phyloP scores from a whole-genome alignment of 1,139 yeast genomes.

The Yamadazyma siamensis region DNA sequence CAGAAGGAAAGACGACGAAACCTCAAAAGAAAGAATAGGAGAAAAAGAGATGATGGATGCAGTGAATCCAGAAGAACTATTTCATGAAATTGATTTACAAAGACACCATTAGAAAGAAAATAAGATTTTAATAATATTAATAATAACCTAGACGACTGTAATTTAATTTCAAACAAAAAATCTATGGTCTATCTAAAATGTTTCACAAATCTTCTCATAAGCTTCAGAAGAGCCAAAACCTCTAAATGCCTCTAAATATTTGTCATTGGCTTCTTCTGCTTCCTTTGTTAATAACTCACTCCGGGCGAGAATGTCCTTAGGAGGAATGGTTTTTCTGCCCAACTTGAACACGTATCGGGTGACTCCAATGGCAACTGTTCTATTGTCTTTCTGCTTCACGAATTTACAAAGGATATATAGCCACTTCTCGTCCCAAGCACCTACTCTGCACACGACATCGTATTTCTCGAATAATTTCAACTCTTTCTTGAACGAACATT shows the following conservation, averaged over 20 bases:
- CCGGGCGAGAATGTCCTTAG: slow-evolving; percentile 52
- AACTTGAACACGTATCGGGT: slow-evolving; percentile 75
- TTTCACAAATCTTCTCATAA: slow-evolving; percentile 20
- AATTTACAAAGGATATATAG: slow-evolving; percentile 67
- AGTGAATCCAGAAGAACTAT: slow-evolving; percentile 60
- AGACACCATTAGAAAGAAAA: slow-evolving; percentile 18
- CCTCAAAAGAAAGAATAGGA: slow-evolving; percentile 48
- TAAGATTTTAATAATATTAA: slow-evolving; percentile 1
- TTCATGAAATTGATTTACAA: slow-evolving; percentile 57
- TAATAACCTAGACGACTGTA: no score
- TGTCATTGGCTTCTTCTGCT: slow-evolving; percentile 37
- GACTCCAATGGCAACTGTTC: slow-evolving; percentile 57
- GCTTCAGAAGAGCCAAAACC: slow-evolving; percentile 29
- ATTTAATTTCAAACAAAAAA: neutral
- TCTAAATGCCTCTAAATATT: slow-evolving; percentile 25
- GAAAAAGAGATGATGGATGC: slow-evolving; percentile 67
- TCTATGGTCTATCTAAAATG: no score
- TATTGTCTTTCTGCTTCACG: slow-evolving; percentile 33
- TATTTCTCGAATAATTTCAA: slow-evolving; percentile 64
- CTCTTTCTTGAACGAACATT: slow-evolving; percentile 67
- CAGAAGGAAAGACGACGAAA: slow-evolving; percentile 38
- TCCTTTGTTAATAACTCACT: slow-evolving; percentile 58
- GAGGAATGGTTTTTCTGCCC: slow-evolving; percentile 68
- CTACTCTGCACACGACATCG: slow-evolving; percentile 52
- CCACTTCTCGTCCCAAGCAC: slow-evolving; percentile 92